A percentile compares a stretch with the other conserved stretches of the same genome.
Conservation (phyloP, 805 yeast species). For the Candida quercuum region DNA sequence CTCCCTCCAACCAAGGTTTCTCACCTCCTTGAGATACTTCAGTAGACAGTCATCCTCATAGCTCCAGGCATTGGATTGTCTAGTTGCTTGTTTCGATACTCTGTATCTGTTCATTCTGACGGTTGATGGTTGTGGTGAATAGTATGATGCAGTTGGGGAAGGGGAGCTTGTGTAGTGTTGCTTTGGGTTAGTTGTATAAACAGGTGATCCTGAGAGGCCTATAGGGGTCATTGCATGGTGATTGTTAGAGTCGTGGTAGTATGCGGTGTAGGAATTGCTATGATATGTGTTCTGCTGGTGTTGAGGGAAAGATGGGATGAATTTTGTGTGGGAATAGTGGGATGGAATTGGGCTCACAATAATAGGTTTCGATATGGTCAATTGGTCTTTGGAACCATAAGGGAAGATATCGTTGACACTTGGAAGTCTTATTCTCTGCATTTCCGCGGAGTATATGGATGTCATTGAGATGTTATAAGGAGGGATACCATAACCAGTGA, state of each 20-base stretch:
- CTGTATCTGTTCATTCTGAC: slow-evolving; percentile 3
- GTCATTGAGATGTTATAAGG: slow-evolving; percentile 1
- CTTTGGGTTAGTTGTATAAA: slow-evolving; percentile 4
- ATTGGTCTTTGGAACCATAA: too few species aligned
- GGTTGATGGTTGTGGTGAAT: slow-evolving; percentile 3
- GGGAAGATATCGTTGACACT: slow-evolving; percentile 23
- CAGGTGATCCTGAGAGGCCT: slow-evolving; percentile 2
- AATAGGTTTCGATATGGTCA: background rate
- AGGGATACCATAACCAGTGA: too few species aligned
- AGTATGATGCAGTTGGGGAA: too few species aligned
- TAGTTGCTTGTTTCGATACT: slow-evolving; percentile 12
- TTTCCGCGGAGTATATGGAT: background rate
- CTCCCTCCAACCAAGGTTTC: slow-evolving; percentile 73
- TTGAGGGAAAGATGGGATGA: slow-evolving; percentile 5
- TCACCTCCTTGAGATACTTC: slow-evolving; percentile 59
- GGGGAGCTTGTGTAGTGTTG: background rate
- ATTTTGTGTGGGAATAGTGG: slow-evolving; percentile 1
- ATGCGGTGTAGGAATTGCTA: background rate
- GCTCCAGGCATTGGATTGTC: slow-evolving; percentile 45
- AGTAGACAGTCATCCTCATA: slow-evolving; percentile 58
- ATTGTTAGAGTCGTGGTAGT: background rate
- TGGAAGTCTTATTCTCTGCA: slow-evolving; percentile 21
- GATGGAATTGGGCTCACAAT: slow-evolving; percentile 1
- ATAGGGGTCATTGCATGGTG: slow-evolving; percentile 4
- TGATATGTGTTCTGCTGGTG: slow-evolving; percentile 6